Base-by-base conservation (phyloP, 768 basidiomycete species). In the Agaricus subrufescens region DNA sequence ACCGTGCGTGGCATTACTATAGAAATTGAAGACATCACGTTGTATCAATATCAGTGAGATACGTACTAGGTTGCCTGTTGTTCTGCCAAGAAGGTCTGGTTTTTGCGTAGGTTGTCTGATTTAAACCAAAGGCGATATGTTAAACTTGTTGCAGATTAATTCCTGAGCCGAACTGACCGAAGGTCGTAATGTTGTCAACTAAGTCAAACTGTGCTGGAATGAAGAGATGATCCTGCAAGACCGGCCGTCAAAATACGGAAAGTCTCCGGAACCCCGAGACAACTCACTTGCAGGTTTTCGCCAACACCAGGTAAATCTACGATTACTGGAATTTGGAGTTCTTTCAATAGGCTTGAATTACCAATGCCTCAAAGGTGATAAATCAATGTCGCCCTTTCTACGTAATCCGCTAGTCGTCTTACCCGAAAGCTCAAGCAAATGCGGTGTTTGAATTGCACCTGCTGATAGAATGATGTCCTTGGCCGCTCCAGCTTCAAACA, bases 341-440 rank as follows among this genome's bases (percentile, higher is more conserved):
- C 54, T 19, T 39, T 46, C 19, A 62, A 42, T 10, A 62, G n/a
- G n/a, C 48, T 52, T 8, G 48, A 9, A 19, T 53, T 43, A n/a
- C 61, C 61, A 39, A 62, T 44, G 23, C 43, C 43, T 44, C 8
- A 6, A 15, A 44, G 23, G 37, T 7, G 14, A 14, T 38, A 8
- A 38, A 14, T 8, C 8, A 38, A 7, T 8, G 37, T 38, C 37
- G 37, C 19, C 19, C 19, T 38, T 38, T 38, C 14, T 14, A 14
- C 14, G 37, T 38, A 38, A 8, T 8, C 14, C 37, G 37, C 7
- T 7, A 38, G 8, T 14, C 8, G 14, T 38, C 43, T 10, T 46
- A 25, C 61, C 61, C n/a, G 61, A 62, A 12, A 62, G 50, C 43
- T 62, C 61, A n/a, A 62, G 50, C 39, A 62, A 40, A 30, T 62